phyloP scores from a whole-genome alignment of 1,284 basidiomycete genomes.

The Xerocomus nothofagi region DNA sequence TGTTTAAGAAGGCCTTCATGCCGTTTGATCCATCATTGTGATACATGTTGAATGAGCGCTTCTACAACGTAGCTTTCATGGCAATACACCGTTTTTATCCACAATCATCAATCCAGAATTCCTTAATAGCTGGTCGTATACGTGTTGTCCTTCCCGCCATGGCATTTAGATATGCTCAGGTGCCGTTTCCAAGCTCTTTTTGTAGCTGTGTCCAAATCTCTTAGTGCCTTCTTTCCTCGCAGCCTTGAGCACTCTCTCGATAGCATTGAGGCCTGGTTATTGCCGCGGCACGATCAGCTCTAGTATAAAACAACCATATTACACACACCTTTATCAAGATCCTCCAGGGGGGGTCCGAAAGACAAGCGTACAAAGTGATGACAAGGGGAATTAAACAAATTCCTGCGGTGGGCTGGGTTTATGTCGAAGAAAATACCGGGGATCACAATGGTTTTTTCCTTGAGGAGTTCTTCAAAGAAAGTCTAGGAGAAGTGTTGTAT shows the following conservation, averaged over 20 bases:
- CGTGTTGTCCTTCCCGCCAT: neutral
- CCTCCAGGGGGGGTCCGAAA: slow-evolving; percentile 84
- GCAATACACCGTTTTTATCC: neutral
- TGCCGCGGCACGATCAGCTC: slow-evolving; percentile 3
- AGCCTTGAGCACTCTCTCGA: slow-evolving; percentile 74
- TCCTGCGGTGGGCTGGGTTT: slow-evolving; percentile 80
- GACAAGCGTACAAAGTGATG: slow-evolving; percentile 85
- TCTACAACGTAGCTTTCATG: neutral
- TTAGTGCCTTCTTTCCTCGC: slow-evolving; percentile 62
- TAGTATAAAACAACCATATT: neutral
- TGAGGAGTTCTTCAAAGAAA: slow-evolving; percentile 94
- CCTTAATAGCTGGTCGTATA: neutral
- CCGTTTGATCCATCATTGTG: slow-evolving; percentile 60
- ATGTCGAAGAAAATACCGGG: slow-evolving; percentile 92
- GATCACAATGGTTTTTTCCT: slow-evolving; percentile 87
- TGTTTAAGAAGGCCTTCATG: slow-evolving; percentile 81
- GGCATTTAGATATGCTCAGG: slow-evolving; percentile 26
- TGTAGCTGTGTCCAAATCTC: slow-evolving; percentile 68
- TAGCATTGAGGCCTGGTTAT: slow-evolving; percentile 76
- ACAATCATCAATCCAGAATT: slow-evolving; percentile 1
- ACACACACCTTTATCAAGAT: slow-evolving; percentile 73
- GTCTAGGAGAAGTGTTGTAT: slow-evolving; percentile 46
- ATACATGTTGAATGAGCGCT: slow-evolving; percentile 4
- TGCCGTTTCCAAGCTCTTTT: slow-evolving; percentile 51
- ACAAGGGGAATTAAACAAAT: slow-evolving; percentile 90